These are phyloP conservation scores for Leccinum subgranulosum DNA, from an alignment of 768 basidiomycete species.

Conservation along the genomic window DNA sequence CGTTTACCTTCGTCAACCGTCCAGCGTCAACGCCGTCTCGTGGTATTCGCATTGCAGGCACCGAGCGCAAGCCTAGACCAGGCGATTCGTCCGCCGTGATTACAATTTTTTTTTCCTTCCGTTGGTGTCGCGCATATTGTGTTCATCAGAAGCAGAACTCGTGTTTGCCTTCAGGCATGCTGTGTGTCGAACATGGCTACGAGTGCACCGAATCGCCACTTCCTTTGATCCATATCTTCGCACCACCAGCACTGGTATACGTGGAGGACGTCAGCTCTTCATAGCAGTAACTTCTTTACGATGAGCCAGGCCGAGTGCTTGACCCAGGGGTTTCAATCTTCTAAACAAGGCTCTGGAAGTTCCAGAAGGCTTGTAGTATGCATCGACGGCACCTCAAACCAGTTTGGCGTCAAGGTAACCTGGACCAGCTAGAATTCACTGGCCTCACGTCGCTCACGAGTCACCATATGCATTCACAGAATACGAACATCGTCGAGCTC, in stretches of 20 bases:
- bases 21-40: background rate
- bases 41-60: slow-evolving; percentile 2
- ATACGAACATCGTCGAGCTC: slow-evolving; percentile 41
- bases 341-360: background rate
- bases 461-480: slow-evolving; percentile 17
- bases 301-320: background rate
- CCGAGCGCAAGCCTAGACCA: background rate
- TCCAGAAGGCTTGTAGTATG: slow-evolving; percentile 30
- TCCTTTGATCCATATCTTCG: background rate
- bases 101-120: background rate
- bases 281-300: background rate
- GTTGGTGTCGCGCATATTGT: slow-evolving; percentile 11
- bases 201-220: background rate
- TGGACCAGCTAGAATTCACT: background rate
- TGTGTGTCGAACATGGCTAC: background rate
- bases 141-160: background rate
- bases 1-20: no score
- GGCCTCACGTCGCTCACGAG: background rate
- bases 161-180: slow-evolving; percentile 5
- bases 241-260: background rate
- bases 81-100: background rate
- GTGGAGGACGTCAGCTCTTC: background rate
- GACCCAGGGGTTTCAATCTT: slow-evolving; percentile 8
- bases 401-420: slow-evolving; percentile 33
- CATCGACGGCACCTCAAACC: slow-evolving; percentile 41